A percentile compares a stretch with the other conserved stretches of the same genome.
Evolutionary conservation across 257 asterid genomes (phyloP).

Genomic region (Salvia hispanica): DNA sequence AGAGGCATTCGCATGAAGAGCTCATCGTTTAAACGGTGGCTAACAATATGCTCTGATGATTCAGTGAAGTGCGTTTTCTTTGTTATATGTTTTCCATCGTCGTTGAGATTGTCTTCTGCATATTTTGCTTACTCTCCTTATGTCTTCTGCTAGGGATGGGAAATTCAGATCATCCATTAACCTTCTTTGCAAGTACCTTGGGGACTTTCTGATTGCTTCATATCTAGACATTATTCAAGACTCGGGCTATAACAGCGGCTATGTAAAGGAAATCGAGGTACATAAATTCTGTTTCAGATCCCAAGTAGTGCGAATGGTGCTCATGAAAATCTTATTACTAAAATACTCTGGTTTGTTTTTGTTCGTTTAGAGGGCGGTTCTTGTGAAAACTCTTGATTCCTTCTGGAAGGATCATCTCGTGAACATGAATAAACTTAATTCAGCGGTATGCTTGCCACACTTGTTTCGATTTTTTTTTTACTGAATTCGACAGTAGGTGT

Average conservation of each 20-base stretch:
- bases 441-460: slow-evolving; percentile 63
- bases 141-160: slow-evolving; percentile 58
- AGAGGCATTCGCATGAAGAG: slow-evolving; percentile 86
- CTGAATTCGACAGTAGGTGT: neutral
- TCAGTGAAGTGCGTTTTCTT: slow-evolving; percentile 56
- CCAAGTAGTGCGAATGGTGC: neutral
- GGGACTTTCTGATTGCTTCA: slow-evolving; percentile 87
- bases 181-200: slow-evolving; percentile 95
- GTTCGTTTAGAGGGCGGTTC: slow-evolving; percentile 70
- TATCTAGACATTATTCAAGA: slow-evolving; percentile 76
- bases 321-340: neutral
- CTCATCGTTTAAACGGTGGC: slow-evolving; percentile 82
- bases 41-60: slow-evolving; percentile 82
- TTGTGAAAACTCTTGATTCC: slow-evolving; percentile 88
- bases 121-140: slow-evolving; percentile 25
- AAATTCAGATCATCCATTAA: slow-evolving; percentile 65
- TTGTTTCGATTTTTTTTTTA: neutral
- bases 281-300: slow-evolving; percentile 12
- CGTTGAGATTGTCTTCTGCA: slow-evolving; percentile 25
- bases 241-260: slow-evolving; percentile 73
- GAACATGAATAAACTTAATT: slow-evolving; percentile 95
- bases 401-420: slow-evolving; percentile 99
- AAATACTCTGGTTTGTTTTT: neutral
- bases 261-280: slow-evolving; percentile 93
- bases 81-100: neutral